phyloP scores from a whole-genome alignment of 129 eudicot genomes.

The Silybum marianum region DNA sequence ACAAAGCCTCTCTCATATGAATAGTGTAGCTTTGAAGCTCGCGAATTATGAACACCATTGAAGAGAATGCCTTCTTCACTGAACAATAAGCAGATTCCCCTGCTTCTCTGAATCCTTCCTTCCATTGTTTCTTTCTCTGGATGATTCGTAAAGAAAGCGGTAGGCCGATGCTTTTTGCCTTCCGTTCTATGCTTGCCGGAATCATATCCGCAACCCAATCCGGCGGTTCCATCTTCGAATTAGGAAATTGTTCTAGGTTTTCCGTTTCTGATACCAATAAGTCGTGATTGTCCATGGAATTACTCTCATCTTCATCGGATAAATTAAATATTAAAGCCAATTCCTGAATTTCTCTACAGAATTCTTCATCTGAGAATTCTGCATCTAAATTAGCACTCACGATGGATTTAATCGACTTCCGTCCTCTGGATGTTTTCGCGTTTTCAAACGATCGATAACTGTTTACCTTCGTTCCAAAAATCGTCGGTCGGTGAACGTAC shows the following conservation, averaged over 20 bases:
- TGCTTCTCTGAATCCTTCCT: constrained; percentile 55
- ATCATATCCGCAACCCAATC: constrained; percentile 59
- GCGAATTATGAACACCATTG: constrained; percentile 93
- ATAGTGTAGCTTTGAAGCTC: constrained; percentile 84
- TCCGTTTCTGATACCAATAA: constrained; percentile 11
- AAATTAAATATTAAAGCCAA: constrained; percentile 53
- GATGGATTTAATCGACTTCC: constrained; percentile 29
- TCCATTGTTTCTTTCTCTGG: constrained; percentile 76
- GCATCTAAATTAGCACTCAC: constrained; percentile 57
- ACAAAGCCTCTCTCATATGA: constrained; percentile 77
- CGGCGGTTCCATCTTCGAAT: constrained; percentile 32
- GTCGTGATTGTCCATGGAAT: neutral
- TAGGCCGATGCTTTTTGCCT: constrained; percentile 72
- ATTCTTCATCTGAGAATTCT: constrained; percentile 77
- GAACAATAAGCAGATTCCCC: constrained; percentile 88
- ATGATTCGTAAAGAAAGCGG: constrained; percentile 86
- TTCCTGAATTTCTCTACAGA: constrained; percentile 57
- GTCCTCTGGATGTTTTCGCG: constrained; percentile 17
- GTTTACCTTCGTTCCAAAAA: constrained; percentile 47
- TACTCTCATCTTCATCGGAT: constrained; percentile 36
- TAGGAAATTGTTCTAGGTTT: constrained; percentile 1
- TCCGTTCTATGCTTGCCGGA: constrained; percentile 68
- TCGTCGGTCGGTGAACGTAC: constrained; percentile 32
- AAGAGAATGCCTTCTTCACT: constrained; percentile 84
- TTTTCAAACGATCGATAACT: constrained; percentile 42